Evolutionary conservation across 2,329 filamentous ascomycete species (phyloP), one percentile per base, ranked within the genome.

Genomic region (Verticillium isaacii): DNA sequence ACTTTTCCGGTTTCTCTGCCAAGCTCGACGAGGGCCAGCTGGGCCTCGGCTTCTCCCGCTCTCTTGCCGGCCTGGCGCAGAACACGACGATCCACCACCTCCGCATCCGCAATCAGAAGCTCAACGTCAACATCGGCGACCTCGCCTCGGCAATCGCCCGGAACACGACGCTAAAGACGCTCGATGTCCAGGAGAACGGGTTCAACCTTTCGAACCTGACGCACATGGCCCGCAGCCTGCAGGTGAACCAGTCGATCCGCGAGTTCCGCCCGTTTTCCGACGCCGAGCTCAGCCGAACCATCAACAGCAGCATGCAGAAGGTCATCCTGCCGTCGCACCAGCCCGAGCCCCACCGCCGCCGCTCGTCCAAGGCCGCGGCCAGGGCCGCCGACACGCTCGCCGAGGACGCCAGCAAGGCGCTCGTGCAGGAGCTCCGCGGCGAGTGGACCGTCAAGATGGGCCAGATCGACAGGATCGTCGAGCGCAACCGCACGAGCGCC

Each of bases 11-110:
- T 2, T 85, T 81, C 67, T 80, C 80, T 56, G 81, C 82, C 55
- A 85, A 84, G 68, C 73, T 86, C 7, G 84, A 86, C 65, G 84
- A 86, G 64, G 80, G 82, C 0, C 80, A 84, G 62, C 75, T 86
- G 11, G 83, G 83, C 17, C 78, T 75, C 62, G 81, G 82, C 9
- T 82, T 85, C 62, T 83, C 81, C 0, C 78, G 76, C 39, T 77
- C 82, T 0, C 72, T 86, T 32, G 73, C 74, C 23, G 81, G 81
- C 25, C 74, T 84, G 36, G 75, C 74, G 34, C 71, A 71, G n/a
- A 81, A 82, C 62, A 74, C 67, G 8, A 71, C 73, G 17, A 73
- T 82, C 19, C 77, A 77, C 59, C 82, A 85, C 66, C 76, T 86
- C 4, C 78, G 83, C 1, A 76, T 86, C 56, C 80, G 82, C 64